Conservation (phyloP, 1,139 yeast species). For the Pichia sp. region DNA sequence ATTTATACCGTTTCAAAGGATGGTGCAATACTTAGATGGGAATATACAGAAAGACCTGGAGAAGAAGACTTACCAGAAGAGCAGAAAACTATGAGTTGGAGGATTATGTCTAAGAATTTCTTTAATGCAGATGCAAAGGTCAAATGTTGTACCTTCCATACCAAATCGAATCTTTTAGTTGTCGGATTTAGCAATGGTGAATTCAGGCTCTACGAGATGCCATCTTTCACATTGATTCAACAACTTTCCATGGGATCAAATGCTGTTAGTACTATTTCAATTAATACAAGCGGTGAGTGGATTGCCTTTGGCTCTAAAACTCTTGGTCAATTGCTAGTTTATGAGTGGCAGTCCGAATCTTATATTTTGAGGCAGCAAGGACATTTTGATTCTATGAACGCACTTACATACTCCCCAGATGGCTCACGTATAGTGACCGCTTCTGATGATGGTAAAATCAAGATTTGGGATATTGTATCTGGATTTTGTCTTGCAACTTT, state of each 20-base stretch:
- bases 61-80: slow-evolving; percentile 35
- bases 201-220: slow-evolving; percentile 85
- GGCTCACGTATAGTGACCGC: slow-evolving; percentile 91
- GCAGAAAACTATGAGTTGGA: slow-evolving; percentile 51
- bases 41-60: slow-evolving; percentile 50
- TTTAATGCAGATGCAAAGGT: slow-evolving; percentile 71
- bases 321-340: slow-evolving; percentile 87
- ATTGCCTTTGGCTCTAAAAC: slow-evolving; percentile 88
- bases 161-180: slow-evolving; percentile 59
- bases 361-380: slow-evolving; percentile 95
- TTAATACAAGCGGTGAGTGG: slow-evolving; percentile 92
- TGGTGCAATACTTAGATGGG: slow-evolving; percentile 93
- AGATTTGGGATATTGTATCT: slow-evolving; percentile 90
- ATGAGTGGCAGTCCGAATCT: slow-evolving; percentile 99
- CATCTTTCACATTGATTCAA: slow-evolving; percentile 69
- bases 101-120: slow-evolving; percentile 68
- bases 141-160: slow-evolving; percentile 77
- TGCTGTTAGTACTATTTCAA: slow-evolving; percentile 72
- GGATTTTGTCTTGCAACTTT: slow-evolving; percentile 93
- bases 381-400: slow-evolving; percentile 85
- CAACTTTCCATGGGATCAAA: slow-evolving; percentile 90
- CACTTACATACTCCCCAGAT: slow-evolving; percentile 86
- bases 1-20: slow-evolving; percentile 90
- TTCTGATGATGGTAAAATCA: slow-evolving; percentile 93
- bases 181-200: slow-evolving; percentile 93